A percentile compares a stretch with the other conserved stretches of the same genome.
Evolutionary conservation across 1,139 yeast species (phyloP).

Genomic region (Eremothecium coryli): DNA sequence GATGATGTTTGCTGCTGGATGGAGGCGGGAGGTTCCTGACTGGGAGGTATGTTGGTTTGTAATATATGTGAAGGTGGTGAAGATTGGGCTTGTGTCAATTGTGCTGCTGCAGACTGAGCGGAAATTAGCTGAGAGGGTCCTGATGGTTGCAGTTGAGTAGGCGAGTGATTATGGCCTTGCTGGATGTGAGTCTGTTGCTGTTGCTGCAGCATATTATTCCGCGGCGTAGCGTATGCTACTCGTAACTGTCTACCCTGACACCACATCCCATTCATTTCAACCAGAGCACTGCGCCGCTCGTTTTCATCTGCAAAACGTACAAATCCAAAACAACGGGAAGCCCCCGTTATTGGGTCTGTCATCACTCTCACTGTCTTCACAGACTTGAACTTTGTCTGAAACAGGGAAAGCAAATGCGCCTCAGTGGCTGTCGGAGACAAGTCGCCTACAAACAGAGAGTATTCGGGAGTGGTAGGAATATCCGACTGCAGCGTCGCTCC

Average conservation of each 20-base stretch:
- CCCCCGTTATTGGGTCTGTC: constrained; percentile 68
- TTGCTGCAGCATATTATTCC: constrained; percentile 31
- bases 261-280: constrained; percentile 74
- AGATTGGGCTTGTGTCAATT: constrained; percentile 5
- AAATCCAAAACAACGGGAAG: constrained; percentile 84
- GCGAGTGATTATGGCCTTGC: constrained; percentile 8
- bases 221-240: constrained; percentile 67
- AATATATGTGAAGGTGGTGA: neutral
- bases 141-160: constrained; percentile 10
- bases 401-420: constrained; percentile 53
- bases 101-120: constrained; percentile 9
- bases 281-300: constrained; percentile 66
- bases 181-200: constrained; percentile 12
- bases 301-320: constrained; percentile 67
- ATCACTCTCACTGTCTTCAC: constrained; percentile 81
- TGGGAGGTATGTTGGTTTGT: neutral
- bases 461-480: constrained; percentile 38
- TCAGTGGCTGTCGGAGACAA: constrained; percentile 71
- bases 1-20: neutral
- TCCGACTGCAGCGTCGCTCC: constrained; percentile 45
- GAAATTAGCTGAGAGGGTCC: constrained; percentile 7
- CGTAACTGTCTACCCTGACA: constrained; percentile 69
- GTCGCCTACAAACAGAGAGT: constrained; percentile 80
- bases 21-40: neutral
- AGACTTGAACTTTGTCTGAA: constrained; percentile 62